Conservation (phyloP, 2,329 filamentous ascomycete species). For the Cladobotryum protrusum region DNA sequence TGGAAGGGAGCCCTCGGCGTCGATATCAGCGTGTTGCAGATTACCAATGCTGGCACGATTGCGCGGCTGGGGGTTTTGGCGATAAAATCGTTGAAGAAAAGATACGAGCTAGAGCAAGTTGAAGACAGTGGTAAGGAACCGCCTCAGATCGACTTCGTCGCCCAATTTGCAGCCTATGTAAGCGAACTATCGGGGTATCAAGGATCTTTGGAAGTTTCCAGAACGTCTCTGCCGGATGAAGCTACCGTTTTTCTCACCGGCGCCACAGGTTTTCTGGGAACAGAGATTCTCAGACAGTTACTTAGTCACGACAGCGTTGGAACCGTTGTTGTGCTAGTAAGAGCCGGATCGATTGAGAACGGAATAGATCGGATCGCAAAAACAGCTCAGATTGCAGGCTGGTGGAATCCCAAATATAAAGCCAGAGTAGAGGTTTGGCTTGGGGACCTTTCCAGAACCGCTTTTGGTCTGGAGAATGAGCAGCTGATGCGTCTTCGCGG, state of each 20-base stretch:
- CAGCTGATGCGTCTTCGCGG: background rate
- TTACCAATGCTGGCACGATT: no score
- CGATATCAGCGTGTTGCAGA: conserved; percentile 16
- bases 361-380: background rate
- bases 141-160: no score
- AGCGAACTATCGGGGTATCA: no score
- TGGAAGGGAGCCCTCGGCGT: conserved; percentile 17
- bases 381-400: background rate
- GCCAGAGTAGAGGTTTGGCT: no score
- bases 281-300: background rate
- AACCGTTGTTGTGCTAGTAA: background rate
- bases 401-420: background rate
- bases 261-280: background rate
- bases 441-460: background rate
- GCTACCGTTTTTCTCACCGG: background rate
- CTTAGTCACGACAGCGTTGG: background rate
- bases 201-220: no score
- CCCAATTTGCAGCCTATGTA: no score
- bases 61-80: background rate
- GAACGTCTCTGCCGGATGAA: background rate
- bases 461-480: background rate
- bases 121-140: no score
- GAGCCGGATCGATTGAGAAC: background rate
- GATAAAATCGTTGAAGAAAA: conserved; percentile 2
- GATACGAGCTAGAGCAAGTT: background rate